Percentiles rank a stretch among this genome's conserved stretches.
Conservation (phyloP, 2,329 filamentous ascomycete genomes). For the Sphaceloma murrayae region DNA sequence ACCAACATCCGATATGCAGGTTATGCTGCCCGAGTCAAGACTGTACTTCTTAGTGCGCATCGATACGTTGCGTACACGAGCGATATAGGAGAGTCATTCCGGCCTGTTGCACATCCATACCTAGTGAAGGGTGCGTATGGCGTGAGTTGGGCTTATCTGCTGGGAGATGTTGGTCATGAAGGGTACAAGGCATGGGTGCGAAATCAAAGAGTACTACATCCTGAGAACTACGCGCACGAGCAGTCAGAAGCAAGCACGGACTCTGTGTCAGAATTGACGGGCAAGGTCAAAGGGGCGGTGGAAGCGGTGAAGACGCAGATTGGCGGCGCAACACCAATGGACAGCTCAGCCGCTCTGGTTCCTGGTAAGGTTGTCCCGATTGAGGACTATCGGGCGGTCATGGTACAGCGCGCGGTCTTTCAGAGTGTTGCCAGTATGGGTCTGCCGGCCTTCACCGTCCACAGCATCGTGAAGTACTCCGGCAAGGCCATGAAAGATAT, state of each 20-base stretch:
- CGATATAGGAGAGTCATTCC: conserved; percentile 92
- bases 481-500: conserved; percentile 73
- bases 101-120: conserved; percentile 79
- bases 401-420: conserved; percentile 84
- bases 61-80: conserved; percentile 93
- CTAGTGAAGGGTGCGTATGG: conserved; percentile 77
- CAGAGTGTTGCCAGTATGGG: conserved; percentile 90
- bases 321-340: conserved; percentile 20
- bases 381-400: conserved; percentile 83
- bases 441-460: conserved; percentile 84
- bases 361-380: conserved; percentile 55
- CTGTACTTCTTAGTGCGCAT: conserved; percentile 76
- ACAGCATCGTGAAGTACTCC: conserved; percentile 83
- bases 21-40: conserved; percentile 61
- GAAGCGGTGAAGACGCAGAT: conserved; percentile 21
- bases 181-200: conserved; percentile 90
- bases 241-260: too few relatives aligned
- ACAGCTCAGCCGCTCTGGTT: conserved; percentile 8
- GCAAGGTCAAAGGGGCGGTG: conserved; percentile 30
- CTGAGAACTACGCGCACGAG: conserved; percentile 43
- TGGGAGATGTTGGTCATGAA: conserved; percentile 84
- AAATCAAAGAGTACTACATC: conserved; percentile 68
- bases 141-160: conserved; percentile 83
- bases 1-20: conserved; percentile 82
- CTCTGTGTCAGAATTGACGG: too few relatives aligned